Base-by-base conservation (phyloP, 768 basidiomycete genomes). In the Leccinum sublutescens region DNA sequence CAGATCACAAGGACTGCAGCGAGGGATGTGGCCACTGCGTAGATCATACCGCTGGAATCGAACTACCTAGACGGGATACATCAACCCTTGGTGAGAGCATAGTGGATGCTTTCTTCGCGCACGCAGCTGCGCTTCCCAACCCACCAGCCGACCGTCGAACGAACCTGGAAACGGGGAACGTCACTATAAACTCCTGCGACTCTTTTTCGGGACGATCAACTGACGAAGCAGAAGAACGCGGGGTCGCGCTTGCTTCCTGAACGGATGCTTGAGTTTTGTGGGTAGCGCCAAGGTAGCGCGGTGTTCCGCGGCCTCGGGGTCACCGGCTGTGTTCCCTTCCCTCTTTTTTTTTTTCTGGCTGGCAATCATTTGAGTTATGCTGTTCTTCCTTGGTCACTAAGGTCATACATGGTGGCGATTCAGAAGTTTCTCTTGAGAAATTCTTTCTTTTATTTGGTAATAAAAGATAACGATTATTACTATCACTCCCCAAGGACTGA, bases 81-180 rank as follows among this genome's bases (percentile, higher is more conserved):
- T 33, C 58, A 17, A 51, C 29, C 21, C 33, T 54, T 14, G 58
- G 62, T 45, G 64, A 63, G 19, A 79, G 66, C 61, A 78, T 79
- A 67, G 75, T 90, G 57, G 83, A 89, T 57, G 75, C 75, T 50
- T 91, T 91, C 73, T 84, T 88, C 60, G 83, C 85, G 31, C 79
- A 80, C 29, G 87, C 86, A 3, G 86, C 88, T n/a, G 74, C 85
- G 5, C 78, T 88, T n/a, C 88, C 88, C n/a, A 74, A 75, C 12
- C 82, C 84, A 1, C 85, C 86, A 3, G 58, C 63, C 6, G 70
- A 77, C 62, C 75, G 75, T 21, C 80, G 78, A 33, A 63, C 68
- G 17, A 77, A 74, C 3, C 61, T 75, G 34, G 83, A 87, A 70
- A 81, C 82, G 1, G 80, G 78, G 70, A 79, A 87, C 62, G 68